Evolutionary conservation across 2,329 filamentous ascomycete genomes (phyloP), one percentile per base, ranked within the genome.

Genomic region (Venturia carpophila): DNA sequence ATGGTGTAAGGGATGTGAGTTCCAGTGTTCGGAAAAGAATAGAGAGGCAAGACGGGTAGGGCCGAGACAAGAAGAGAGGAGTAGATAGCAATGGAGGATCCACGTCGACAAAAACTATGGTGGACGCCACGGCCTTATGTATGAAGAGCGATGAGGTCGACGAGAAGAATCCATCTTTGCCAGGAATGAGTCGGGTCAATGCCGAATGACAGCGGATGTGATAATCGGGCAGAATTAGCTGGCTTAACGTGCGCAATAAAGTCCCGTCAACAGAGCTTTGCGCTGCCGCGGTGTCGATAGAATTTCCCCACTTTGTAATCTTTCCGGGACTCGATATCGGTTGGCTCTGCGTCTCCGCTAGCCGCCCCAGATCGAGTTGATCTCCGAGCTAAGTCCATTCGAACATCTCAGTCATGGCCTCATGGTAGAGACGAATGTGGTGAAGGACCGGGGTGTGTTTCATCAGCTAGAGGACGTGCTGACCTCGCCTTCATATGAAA

Each of bases 181-280:
- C 52, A n/a, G 52, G 11, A 39, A 37, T 19, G 7, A 11, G 30
- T 37, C 17, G 30, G 30, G 37, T n/a, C 5, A 58, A 58, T 58
- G 52, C 52, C 52, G 52, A 58, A 37, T 34, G 2, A 39, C 1
- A 17, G 6, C 52, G 52, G 52, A 37, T 58, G 30, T 58, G 30
- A 37, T 58, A 37, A 37, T 58, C 52, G 52, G 52, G 13, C 30
- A 58, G 27, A 21, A n/a, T 37, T 21, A 2, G 52, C 52, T 39
- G 27, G 52, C 27, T 55, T 58, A 58, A 1, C 15, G 21, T 58
- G 19, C 1, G 15, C n/a, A 11, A 15, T 13, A 37, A 58, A 58
- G 52, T 58, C 52, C 52, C 52, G 52, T 58, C 15, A 34, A 58
- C 13, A 58, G 52, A 58, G 17, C 17, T 37, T 37, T 13, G 52